Percentiles rank a stretch among this genome's conserved stretches.
These are phyloP conservation scores for Buddleja alternifolia DNA, from an alignment of 257 asterid species.

Conservation along the genomic window DNA sequence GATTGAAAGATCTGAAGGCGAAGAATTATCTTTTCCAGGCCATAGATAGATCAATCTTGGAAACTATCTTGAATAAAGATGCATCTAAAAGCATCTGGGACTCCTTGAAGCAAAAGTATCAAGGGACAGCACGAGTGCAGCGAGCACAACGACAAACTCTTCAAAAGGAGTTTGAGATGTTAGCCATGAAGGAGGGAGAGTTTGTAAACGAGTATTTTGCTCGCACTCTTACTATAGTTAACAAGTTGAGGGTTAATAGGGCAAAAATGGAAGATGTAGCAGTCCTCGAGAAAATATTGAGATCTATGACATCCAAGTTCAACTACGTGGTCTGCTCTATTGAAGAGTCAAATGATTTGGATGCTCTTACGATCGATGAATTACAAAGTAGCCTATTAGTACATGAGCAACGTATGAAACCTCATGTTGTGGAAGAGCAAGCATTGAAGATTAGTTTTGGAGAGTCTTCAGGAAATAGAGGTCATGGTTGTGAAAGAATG, in stretches of 20 bases:
- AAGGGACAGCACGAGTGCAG: neutral
- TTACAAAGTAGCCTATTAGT: conserved; percentile 10
- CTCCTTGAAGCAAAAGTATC: conserved; percentile 18
- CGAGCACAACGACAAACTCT: neutral
- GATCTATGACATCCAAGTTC: too few species aligned
- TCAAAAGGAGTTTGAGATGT: neutral
- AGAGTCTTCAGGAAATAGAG: neutral
- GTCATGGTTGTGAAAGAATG: neutral
- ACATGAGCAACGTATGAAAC: conserved; percentile 14
- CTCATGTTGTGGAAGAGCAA: conserved; percentile 8
- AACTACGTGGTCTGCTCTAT: too few species aligned
- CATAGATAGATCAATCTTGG: too few species aligned
- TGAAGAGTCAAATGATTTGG: neutral
- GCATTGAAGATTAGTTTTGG: neutral
- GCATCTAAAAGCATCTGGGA: neutral
- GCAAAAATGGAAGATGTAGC: too few species aligned
- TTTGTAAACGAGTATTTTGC: too few species aligned
- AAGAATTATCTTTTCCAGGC: too few species aligned
- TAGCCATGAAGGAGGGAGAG: conserved; percentile 1
- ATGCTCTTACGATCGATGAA: neutral
- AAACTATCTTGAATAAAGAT: too few species aligned
- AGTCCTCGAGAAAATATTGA: too few species aligned
- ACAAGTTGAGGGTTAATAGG: too few species aligned
- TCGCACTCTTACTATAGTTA: too few species aligned
- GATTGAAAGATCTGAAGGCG: conserved; percentile 7